A percentile compares a stretch with the other conserved stretches of the same genome.
Conservation (phyloP, 192 early-diverging fungal genomes). For the Backusella luteola region DNA sequence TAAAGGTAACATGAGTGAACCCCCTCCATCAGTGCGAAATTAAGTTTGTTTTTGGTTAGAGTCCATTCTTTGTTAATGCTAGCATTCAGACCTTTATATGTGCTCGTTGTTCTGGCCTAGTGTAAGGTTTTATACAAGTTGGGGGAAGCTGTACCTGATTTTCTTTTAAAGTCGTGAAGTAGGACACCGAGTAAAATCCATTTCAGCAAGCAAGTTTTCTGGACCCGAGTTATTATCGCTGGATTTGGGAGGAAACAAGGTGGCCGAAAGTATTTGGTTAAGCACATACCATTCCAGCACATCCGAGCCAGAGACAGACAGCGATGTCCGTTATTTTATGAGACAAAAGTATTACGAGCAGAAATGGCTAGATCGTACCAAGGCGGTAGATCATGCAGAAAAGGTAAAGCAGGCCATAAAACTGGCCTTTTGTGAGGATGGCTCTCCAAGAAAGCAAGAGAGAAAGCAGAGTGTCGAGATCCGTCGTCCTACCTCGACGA, state of each 20-base stretch:
- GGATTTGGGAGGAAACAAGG: constrained; percentile 50
- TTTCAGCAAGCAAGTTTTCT: constrained; percentile 57
- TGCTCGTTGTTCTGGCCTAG: constrained; percentile 53
- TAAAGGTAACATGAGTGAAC: constrained; percentile 33
- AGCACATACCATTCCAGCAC: constrained; percentile 3
- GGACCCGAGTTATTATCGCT: constrained; percentile 44
- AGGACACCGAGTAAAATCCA: constrained; percentile 60
- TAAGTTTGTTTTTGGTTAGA: constrained; percentile 23
- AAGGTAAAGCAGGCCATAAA: constrained; percentile 4
- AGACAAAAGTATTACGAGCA: constrained; percentile 39
- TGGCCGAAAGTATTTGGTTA: constrained; percentile 39
- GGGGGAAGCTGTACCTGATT: neutral
- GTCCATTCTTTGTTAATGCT: constrained; percentile 55
- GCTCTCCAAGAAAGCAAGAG: neutral
- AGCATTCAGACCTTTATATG: constrained; percentile 55
- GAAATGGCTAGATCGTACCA: constrained; percentile 27
- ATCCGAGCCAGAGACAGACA: constrained; percentile 26
- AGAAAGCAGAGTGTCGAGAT: neutral
- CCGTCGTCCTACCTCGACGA: neutral
- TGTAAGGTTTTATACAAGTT: constrained; percentile 39
- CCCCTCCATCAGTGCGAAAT: too few species aligned
- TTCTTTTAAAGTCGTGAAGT: constrained; percentile 49
- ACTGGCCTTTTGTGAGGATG: constrained; percentile 15
- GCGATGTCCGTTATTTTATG: constrained; percentile 35
- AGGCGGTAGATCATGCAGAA: constrained; percentile 7